phyloP scores from a whole-genome alignment of 2,329 filamentous ascomycete genomes.

The Endocalyx cinctus region DNA sequence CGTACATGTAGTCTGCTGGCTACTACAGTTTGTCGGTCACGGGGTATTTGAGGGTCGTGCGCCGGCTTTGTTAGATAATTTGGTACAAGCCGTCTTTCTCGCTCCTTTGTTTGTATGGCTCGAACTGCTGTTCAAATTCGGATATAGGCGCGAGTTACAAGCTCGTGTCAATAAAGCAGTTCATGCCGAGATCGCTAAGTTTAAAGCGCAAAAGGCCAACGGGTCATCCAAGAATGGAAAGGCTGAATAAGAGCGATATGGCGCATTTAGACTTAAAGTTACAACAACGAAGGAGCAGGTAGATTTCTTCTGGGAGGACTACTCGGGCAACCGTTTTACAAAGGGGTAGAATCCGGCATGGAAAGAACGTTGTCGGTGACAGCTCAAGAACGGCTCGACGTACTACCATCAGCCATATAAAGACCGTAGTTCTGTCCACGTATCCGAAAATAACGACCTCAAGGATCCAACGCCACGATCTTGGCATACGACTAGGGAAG shows the following conservation, averaged over 20 bases:
- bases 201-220: constrained; percentile 54
- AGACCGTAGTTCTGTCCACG: too few species aligned
- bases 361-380: too few species aligned
- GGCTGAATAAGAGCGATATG: constrained; percentile 34
- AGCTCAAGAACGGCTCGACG: too few species aligned
- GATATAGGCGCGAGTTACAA: constrained; percentile 86
- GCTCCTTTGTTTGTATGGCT: constrained; percentile 98
- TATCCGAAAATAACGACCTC: too few species aligned
- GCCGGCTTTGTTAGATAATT: constrained; percentile 84
- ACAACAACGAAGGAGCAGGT: too few species aligned
- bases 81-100: constrained; percentile 86
- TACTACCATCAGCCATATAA: too few species aligned
- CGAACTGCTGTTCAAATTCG: constrained; percentile 83
- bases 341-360: too few species aligned
- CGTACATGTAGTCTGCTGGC: constrained; percentile 72
- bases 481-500: too few species aligned
- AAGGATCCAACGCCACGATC: too few species aligned
- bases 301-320: too few species aligned
- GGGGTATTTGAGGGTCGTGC: constrained; percentile 83
- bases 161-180: constrained; percentile 74
- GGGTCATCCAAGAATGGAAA: constrained; percentile 42
- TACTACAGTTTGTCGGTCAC: constrained; percentile 88
- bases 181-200: constrained; percentile 70
- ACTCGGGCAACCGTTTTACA: too few species aligned
- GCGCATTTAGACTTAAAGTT: too few species aligned